Evolutionary conservation across 1,284 basidiomycete genomes (phyloP), one percentile per base, ranked within the genome.

Genomic region (Leccinum huronense): DNA sequence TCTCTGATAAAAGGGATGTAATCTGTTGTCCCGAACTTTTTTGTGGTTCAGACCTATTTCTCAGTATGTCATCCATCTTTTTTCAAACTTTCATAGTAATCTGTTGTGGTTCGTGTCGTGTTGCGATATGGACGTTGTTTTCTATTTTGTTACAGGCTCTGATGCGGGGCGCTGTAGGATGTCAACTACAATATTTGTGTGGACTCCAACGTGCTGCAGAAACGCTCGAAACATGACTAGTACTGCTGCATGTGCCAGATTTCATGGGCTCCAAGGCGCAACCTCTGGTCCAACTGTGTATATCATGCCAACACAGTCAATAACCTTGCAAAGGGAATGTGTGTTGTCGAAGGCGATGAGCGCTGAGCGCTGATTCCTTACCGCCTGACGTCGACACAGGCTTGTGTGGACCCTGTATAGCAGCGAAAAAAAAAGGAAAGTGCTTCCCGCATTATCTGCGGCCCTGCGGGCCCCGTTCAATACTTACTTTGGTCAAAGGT

Each of bases 41-140:
- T 33, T 36, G 40, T 54, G 31, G 40, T 65, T 23, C 14, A 65
- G 55, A 19, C 40, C 36, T 33, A n/a, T 10, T 8, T 34, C 23
- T 38, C 10, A 36, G n/a, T 36, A 30, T 11, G 5, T 34, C 23
- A 36, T 51, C 19, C 7, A 51, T 19, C n/a, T 4, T 51, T 2
- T 51, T 7, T 7, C 3, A 51, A 23, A 23, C 9, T 51, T 13
- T 51, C 19, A 51, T 23, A 3, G 19, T 51, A 51, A 57, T 61
- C 42, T 56, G 42, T n/a, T 65, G 51, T 66, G 62, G 58, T 51
- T 67, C 14, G 45, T 60, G 55, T 53, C 54, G 19, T 67, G 57
- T 57, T 42, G 57, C 19, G 65, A 53, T 67, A 66, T 63, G 48
- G 51, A 67, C 62, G 16, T 54, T 14, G 14, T 51, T 64, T 65